These are phyloP conservation scores for Vitis hybrid DNA, from an alignment of 177 flowering plant genomes.

Conservation along the genomic window DNA sequence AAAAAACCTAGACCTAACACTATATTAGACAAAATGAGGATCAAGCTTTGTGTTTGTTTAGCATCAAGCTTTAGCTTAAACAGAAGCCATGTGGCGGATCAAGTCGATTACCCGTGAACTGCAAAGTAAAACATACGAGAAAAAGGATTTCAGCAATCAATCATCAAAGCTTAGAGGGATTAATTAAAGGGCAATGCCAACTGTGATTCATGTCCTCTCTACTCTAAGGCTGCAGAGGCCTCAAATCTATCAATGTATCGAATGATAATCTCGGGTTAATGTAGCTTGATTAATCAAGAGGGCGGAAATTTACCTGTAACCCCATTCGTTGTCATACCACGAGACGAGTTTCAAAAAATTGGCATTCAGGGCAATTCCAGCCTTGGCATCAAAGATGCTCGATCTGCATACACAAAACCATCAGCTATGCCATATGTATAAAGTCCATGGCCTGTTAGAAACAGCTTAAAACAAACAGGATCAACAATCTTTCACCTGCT, in stretches of 20 bases:
- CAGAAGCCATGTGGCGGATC: slow-evolving; percentile 58
- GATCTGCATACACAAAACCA: slow-evolving; percentile 43
- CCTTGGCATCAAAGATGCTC: slow-evolving; percentile 77
- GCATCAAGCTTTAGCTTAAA: slow-evolving; percentile 12
- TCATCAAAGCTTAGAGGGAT: no score
- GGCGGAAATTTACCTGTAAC: slow-evolving; percentile 53
- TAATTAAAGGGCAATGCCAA: not conserved
- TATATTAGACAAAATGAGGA: not conserved
- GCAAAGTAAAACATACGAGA: slow-evolving; percentile 19
- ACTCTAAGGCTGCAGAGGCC: no score
- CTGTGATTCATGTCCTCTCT: no score
- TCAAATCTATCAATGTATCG: no score
- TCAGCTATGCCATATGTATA: not conserved
- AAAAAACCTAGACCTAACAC: not conserved
- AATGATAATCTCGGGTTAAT: no score
- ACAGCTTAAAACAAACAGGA: not conserved
- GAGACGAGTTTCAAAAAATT: slow-evolving; percentile 58
- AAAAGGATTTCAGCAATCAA: not conserved
- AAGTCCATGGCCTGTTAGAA: not conserved
- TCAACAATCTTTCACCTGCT: slow-evolving; percentile 41
- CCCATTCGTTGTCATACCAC: slow-evolving; percentile 83
- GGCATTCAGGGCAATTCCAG: slow-evolving; percentile 65
- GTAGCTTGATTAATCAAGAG: no score
- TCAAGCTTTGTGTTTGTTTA: not conserved
- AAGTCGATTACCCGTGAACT: slow-evolving; percentile 71